These are phyloP conservation scores for Ceratobasidium sp. DNA, from an alignment of 1,284 basidiomycete species.

Conservation along the genomic window DNA sequence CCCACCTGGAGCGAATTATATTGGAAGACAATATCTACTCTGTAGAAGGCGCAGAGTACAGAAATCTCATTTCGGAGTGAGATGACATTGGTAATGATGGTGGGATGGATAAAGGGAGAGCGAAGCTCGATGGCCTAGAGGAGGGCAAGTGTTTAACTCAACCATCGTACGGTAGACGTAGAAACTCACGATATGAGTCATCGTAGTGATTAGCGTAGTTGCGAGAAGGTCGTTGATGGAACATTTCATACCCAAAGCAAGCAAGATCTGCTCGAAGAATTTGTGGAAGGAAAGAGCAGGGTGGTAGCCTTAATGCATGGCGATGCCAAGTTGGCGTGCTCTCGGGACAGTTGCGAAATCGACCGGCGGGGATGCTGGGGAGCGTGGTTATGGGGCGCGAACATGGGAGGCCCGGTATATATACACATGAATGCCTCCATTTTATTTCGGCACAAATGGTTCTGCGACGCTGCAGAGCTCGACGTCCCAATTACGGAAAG, in stretches of 20 bases:
- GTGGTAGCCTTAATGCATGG: slow-evolving; percentile 1
- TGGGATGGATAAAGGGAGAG: slow-evolving; percentile 1
- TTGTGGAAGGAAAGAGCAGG: slow-evolving; percentile 3
- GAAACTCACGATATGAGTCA: slow-evolving; percentile 19
- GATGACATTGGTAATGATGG: slow-evolving; percentile 2
- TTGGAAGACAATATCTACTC: slow-evolving; percentile 8
- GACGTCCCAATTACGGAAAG: not conserved
- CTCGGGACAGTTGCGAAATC: not conserved
- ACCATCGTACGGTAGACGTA: not conserved
- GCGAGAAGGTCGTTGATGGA: not conserved
- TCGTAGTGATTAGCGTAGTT: not conserved
- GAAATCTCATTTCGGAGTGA: slow-evolving; percentile 6
- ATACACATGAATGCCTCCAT: not conserved
- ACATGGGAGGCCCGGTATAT: not conserved
- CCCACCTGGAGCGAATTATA: slow-evolving; percentile 10
- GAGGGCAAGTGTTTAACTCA: not conserved
- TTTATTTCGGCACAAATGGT: not conserved
- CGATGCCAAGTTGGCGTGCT: not conserved
- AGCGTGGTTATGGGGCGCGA: not conserved
- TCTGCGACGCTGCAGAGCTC: no score
- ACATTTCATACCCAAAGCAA: not conserved
- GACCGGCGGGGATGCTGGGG: not conserved
- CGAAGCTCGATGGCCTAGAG: not conserved
- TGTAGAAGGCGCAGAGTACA: slow-evolving; percentile 3
- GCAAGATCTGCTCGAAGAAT: not conserved